Evolutionary conservation across 1,284 basidiomycete species (phyloP).

Genomic region (Leccinum insigne): DNA sequence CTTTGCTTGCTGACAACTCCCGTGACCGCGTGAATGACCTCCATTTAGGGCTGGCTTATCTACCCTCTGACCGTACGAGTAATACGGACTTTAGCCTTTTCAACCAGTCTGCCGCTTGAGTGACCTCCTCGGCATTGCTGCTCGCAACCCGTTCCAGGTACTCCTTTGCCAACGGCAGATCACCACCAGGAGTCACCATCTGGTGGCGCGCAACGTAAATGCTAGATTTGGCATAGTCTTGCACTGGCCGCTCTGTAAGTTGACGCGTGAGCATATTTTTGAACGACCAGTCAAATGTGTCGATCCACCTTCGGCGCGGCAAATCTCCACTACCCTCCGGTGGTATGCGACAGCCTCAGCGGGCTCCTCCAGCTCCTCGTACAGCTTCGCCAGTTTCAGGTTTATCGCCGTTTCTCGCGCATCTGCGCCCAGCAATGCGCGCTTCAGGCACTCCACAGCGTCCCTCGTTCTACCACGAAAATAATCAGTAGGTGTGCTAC

Average conservation of each 20-base stretch:
- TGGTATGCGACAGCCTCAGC: conserved; percentile 72
- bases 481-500: conserved; percentile 4
- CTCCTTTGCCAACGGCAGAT: conserved; percentile 59
- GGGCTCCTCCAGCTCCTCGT: conserved; percentile 66
- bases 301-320: conserved; percentile 49
- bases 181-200: conserved; percentile 57
- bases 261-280: conserved; percentile 12
- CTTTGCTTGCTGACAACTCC: conserved; percentile 40
- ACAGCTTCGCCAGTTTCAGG: conserved; percentile 77
- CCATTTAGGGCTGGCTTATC: conserved; percentile 40
- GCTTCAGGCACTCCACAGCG: conserved; percentile 87
- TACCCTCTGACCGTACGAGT: conserved; percentile 21
- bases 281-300: conserved; percentile 9
- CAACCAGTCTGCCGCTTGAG: conserved; percentile 60
- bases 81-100: conserved; percentile 50
- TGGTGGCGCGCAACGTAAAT: conserved; percentile 82
- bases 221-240: conserved; percentile 79
- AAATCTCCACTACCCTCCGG: conserved; percentile 74
- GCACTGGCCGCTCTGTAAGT: conserved; percentile 57
- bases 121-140: conserved; percentile 78
- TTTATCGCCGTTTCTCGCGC: conserved; percentile 75
- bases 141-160: conserved; percentile 71
- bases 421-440: conserved; percentile 86
- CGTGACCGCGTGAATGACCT: conserved; percentile 43
- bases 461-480: conserved; percentile 57